Evolutionary conservation across 2,329 filamentous ascomycete genomes (phyloP).

Genomic region (Aureobasidium sp.): DNA sequence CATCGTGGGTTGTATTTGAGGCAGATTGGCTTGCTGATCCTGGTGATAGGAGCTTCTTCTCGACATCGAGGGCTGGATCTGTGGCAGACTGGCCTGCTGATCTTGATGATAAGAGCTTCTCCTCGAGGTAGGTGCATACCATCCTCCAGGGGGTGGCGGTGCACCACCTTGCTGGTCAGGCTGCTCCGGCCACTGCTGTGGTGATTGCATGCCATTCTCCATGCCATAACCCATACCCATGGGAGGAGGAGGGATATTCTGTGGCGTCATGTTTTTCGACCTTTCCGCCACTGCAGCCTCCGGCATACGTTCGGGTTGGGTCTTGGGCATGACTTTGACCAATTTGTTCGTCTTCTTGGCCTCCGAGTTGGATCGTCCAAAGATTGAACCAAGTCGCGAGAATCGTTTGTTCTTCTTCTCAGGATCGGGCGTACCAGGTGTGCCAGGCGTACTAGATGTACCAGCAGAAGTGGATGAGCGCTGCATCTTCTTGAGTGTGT

Average conservation of each 20-base stretch:
- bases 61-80: not conserved
- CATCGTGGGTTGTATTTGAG: not conserved
- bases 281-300: not conserved
- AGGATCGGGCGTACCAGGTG: conserved; percentile 17
- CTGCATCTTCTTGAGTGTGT: conserved; percentile 24
- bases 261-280: conserved; percentile 3
- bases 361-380: conserved; percentile 30
- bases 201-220: not conserved
- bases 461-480: conserved; percentile 18
- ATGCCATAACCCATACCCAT: not conserved
- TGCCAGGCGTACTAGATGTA: conserved; percentile 13
- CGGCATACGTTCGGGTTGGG: not conserved
- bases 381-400: conserved; percentile 35
- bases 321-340: conserved; percentile 5
- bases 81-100: not conserved
- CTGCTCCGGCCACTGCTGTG: not conserved
- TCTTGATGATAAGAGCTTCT: conserved; percentile 8
- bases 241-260: conserved; percentile 4
- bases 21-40: not conserved
- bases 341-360: conserved; percentile 20
- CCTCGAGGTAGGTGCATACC: conserved; percentile 17
- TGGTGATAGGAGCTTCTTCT: conserved; percentile 1
- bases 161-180: not conserved
- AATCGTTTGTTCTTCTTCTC: conserved; percentile 36
- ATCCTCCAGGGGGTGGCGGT: conserved; percentile 17